Evolutionary conservation across 2,329 filamentous ascomycete species (phyloP).

Genomic region (Leptographium galeiforme): DNA sequence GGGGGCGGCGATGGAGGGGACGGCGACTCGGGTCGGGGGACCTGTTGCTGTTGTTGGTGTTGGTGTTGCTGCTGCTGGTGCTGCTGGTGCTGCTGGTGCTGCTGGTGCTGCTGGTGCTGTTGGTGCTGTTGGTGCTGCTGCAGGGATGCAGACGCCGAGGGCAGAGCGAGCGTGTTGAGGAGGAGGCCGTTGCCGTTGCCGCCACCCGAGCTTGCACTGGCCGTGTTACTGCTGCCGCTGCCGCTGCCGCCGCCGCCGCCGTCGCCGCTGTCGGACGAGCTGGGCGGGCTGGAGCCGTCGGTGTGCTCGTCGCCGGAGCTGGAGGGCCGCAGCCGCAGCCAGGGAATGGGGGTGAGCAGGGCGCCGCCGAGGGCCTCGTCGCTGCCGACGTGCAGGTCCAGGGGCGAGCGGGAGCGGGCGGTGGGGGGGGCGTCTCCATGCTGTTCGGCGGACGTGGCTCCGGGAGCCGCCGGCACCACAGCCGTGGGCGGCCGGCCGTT

Average conservation of each 20-base stretch:
- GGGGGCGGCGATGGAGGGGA: slow-evolving; percentile 7
- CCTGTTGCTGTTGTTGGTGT: slow-evolving; percentile 7
- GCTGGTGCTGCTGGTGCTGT: not conserved
- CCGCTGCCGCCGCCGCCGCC: slow-evolving; percentile 9
- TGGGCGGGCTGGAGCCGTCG: slow-evolving; percentile 10
- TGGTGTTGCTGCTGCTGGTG: not conserved
- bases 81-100: not conserved
- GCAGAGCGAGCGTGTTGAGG: not conserved
- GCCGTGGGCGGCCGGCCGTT: no score
- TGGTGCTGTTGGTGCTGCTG: not conserved
- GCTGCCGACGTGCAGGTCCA: slow-evolving; percentile 47
- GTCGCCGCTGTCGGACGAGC: slow-evolving; percentile 7
- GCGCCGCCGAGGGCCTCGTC: slow-evolving; percentile 87
- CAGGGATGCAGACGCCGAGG: not conserved
- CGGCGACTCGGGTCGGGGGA: slow-evolving; percentile 1
- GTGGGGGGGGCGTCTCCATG: no score
- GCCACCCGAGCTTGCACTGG: not conserved
- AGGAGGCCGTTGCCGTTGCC: not conserved
- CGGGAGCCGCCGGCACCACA: no score
- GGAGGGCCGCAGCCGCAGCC: slow-evolving; percentile 43
- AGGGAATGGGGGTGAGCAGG: slow-evolving; percentile 84
- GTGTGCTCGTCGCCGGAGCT: slow-evolving; percentile 10
- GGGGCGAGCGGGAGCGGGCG: slow-evolving; percentile 17
- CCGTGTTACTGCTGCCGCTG: slow-evolving; percentile 4
- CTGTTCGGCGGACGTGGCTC: no score